Conservation (phyloP, 116 monocot species). For the Papilionanthe hybrid region DNA sequence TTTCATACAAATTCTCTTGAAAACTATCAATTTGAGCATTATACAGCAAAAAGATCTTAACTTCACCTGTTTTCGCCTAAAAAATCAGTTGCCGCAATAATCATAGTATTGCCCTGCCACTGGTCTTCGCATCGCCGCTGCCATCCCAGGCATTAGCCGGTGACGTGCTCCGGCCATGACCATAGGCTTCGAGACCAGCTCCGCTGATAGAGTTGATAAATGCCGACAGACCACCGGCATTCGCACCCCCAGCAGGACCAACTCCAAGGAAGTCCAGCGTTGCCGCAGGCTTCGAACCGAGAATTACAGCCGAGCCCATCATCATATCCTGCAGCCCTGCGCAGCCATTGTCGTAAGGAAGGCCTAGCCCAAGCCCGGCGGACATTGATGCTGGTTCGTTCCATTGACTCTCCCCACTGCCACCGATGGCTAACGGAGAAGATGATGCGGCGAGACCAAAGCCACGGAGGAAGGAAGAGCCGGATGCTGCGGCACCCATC, state of each 20-base stretch:
- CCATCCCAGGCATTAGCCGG: slow-evolving; percentile 26
- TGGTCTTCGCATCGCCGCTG: slow-evolving; percentile 15
- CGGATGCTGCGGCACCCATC: slow-evolving; percentile 20
- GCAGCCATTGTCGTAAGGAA: slow-evolving; percentile 9
- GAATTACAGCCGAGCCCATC: slow-evolving; percentile 19
- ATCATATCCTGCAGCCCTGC: slow-evolving; percentile 24
- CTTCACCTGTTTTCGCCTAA: neutral
- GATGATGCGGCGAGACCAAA: slow-evolving; percentile 18
- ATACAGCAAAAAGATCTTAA: neutral
- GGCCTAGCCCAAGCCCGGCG: slow-evolving; percentile 23
- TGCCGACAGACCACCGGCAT: slow-evolving; percentile 30
- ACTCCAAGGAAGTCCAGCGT: slow-evolving; percentile 38
- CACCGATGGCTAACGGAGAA: neutral
- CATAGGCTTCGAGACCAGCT: slow-evolving; percentile 6
- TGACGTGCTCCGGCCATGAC: slow-evolving; percentile 1
- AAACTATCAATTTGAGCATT: neutral
- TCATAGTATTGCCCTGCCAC: slow-evolving; percentile 28
- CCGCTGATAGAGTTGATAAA: slow-evolving; percentile 47
- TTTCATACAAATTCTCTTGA: neutral
- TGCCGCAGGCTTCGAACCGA: slow-evolving; percentile 27
- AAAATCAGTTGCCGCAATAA: neutral
- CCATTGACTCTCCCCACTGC: neutral
- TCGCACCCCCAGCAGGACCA: slow-evolving; percentile 18
- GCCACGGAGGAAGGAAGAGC: slow-evolving; percentile 21
- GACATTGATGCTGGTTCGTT: neutral